phyloP scores from a whole-genome alignment of 2,329 filamentous ascomycete species.

The Penicillium sp. region DNA sequence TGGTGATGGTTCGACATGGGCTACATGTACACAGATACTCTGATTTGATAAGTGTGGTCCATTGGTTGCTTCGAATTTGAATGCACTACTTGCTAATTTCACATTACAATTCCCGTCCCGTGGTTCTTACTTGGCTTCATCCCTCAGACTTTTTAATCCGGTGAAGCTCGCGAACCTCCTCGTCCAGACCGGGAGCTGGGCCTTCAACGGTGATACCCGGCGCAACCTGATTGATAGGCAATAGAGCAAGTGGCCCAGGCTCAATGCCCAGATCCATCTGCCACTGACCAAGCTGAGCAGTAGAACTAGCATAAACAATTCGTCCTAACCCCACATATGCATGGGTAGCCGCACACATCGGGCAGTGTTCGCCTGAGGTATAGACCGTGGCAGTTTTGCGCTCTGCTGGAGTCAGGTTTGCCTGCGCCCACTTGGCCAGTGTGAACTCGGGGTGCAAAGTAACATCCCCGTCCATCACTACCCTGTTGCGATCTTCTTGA shows the following conservation, averaged over 20 bases:
- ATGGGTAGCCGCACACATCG: conserved; percentile 19
- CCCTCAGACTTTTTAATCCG: neutral
- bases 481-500: conserved; percentile 20
- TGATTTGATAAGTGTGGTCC: neutral
- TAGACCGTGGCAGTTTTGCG: conserved; percentile 18
- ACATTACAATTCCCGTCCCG: neutral
- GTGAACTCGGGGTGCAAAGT: conserved; percentile 20
- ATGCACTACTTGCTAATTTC: too few species aligned
- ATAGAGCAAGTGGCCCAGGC: conserved; percentile 17
- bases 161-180: conserved; percentile 18
- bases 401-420: conserved; percentile 7
- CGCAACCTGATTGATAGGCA: conserved; percentile 20
- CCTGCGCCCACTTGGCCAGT: conserved; percentile 18
- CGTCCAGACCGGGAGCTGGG: conserved; percentile 13
- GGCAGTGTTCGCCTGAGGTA: conserved; percentile 22
- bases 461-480: conserved; percentile 12
- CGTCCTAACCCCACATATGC: conserved; percentile 19
- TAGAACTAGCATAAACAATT: conserved; percentile 21
- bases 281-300: conserved; percentile 15
- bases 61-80: too few species aligned
- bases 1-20: too few species aligned
- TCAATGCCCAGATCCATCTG: conserved; percentile 13
- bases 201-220: conserved; percentile 13
- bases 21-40: too few species aligned
- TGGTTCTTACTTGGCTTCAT: neutral